phyloP scores from a whole-genome alignment of 2,329 filamentous ascomycete species.

The Plectosphaerella plurivora region DNA sequence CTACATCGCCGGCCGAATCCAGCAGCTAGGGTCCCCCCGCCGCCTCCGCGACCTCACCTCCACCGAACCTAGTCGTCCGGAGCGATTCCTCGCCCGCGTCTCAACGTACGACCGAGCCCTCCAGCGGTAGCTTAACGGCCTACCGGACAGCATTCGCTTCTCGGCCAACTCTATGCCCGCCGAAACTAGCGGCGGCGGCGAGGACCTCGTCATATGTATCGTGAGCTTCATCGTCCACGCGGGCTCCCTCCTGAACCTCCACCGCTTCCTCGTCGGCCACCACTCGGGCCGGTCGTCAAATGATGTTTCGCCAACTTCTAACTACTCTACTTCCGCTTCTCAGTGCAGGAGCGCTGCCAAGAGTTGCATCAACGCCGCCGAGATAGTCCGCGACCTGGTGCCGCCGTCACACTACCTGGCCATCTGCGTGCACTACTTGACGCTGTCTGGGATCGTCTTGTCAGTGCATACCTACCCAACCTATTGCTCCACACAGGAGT shows the following conservation, averaged over 20 bases:
- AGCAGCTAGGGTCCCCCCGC: slow-evolving; percentile 15
- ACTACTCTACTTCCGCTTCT: slow-evolving; percentile 3
- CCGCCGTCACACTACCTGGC: slow-evolving; percentile 20
- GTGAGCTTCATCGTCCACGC: slow-evolving; percentile 22
- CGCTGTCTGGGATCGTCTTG: slow-evolving; percentile 18
- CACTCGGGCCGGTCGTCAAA: background rate
- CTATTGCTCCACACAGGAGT: background rate
- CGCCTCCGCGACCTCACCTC: slow-evolving; percentile 9
- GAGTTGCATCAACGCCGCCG: slow-evolving; percentile 20
- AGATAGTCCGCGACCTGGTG: slow-evolving; percentile 18
- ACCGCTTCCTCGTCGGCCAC: slow-evolving; percentile 8
- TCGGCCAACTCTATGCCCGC: slow-evolving; percentile 14
- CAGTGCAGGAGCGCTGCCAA: slow-evolving; percentile 19
- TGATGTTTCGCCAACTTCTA: background rate
- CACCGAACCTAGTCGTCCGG: background rate
- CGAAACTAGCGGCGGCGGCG: slow-evolving; percentile 2
- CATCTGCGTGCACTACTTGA: slow-evolving; percentile 19
- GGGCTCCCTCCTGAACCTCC: slow-evolving; percentile 19
- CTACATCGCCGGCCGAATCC: slow-evolving; percentile 18
- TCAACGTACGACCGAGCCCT: slow-evolving; percentile 11
- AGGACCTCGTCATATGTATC: slow-evolving; percentile 20
- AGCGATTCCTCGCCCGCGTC: slow-evolving; percentile 9
- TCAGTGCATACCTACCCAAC: slow-evolving; percentile 8
- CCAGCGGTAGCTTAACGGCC: slow-evolving; percentile 13
- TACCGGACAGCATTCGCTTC: slow-evolving; percentile 19